Base-by-base conservation (phyloP, 2,329 filamentous ascomycete species). In the Diaporthe sp. region DNA sequence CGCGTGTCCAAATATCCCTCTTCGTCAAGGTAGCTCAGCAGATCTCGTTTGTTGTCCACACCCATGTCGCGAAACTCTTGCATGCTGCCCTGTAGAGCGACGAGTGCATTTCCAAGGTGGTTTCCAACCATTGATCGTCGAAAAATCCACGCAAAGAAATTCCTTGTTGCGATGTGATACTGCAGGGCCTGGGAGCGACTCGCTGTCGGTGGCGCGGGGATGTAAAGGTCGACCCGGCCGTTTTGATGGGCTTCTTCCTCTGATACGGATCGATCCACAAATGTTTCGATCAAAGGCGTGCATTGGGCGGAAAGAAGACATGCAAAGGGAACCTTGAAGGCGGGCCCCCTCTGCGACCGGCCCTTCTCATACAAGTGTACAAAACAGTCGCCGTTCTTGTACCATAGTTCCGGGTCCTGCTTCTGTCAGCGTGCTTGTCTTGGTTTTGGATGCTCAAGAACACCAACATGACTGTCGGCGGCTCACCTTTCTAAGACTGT, bases 361-460 rank as follows among this genome's bases (percentile, higher is more conserved):
- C 92, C 92, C 77, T 88, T 87, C n/a, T 85, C 89, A 79, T 94
- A 92, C 0, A 96, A 86, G 82, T 95, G 88, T 1, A 96, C 88
- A 22, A 91, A 86, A 79, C 94, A 95, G 80, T 95, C 91, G 19
- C 92, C 94, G 77, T 92, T 84, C 15, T 88, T 86, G 76, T 88
- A 87, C 92, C 92, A 96, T 3, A 96, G 86, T 78, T 95, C 94
- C 3, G 89, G 86, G 78, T 96, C 94, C 94, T 95, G 53, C 44
- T 28, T 46, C 12, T 17, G 61, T 74, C 42, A 76, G 69, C 49
- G 25, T 51, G 10, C 31, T 42, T 17, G 19, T 31, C 8, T 39
- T 25, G 19, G 5, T 46, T 15, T 31, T 58, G 19, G 34, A 65
- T 34, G 9, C 3, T 37, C 7, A 31, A 46, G 25, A 0, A 39